Conservation (phyloP, 768 basidiomycete species). For the Tremella yokohamensis region DNA sequence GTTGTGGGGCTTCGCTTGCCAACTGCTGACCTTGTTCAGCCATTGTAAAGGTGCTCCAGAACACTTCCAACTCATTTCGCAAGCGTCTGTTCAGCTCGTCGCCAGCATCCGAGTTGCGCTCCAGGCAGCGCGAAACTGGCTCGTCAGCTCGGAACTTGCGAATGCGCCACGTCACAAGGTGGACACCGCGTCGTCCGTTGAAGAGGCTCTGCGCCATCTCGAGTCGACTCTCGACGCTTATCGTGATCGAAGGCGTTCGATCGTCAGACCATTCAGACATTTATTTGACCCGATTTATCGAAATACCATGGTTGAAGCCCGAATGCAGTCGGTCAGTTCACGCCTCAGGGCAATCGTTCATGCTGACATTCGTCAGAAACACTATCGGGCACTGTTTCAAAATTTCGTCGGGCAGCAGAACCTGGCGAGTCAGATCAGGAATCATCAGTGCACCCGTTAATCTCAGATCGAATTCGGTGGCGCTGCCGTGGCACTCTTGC, state of each 20-base stretch:
- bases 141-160: constrained; percentile 4
- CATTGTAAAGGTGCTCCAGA: constrained; percentile 35
- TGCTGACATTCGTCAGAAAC: constrained; percentile 14
- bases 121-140: constrained; percentile 24
- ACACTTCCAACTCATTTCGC: constrained; percentile 41
- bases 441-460: not conserved
- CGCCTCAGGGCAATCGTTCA: not conserved
- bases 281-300: constrained; percentile 41
- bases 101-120: constrained; percentile 21
- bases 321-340: not conserved
- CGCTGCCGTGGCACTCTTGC: constrained; percentile 29
- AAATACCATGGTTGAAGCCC: constrained; percentile 13
- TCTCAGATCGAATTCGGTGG: constrained; percentile 41
- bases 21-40: constrained; percentile 16
- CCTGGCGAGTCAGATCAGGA: constrained; percentile 18
- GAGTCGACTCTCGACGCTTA: constrained; percentile 33
- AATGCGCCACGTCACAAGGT: not conserved
- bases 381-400: constrained; percentile 44
- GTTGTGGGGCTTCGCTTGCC: not conserved
- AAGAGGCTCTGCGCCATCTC: constrained; percentile 14
- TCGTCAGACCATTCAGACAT: constrained; percentile 42
- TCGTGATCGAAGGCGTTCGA: constrained; percentile 16
- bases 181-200: constrained; percentile 1
- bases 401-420: constrained; percentile 45
- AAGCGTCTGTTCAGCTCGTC: constrained; percentile 30